phyloP scores from a whole-genome alignment of 1,139 yeast genomes.

The Scheffersomyces parashehatae region DNA sequence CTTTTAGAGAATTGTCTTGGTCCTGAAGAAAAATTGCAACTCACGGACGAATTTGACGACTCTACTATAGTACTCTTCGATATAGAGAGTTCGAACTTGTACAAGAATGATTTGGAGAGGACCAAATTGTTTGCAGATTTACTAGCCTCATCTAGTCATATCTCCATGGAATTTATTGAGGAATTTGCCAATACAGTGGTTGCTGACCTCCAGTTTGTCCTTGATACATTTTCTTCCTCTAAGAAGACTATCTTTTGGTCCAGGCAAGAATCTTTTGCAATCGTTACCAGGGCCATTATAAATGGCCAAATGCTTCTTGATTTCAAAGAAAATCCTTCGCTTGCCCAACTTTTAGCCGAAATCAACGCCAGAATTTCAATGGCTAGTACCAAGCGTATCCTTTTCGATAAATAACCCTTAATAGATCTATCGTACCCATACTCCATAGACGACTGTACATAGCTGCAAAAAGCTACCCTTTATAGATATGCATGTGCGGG shows the following conservation, averaged over 20 bases:
- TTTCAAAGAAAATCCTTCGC: conserved; percentile 3
- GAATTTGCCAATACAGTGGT: too few species aligned
- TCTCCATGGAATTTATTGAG: too few species aligned
- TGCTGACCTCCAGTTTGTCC: neutral
- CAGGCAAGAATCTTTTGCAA: neutral
- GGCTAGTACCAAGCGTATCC: conserved; percentile 1
- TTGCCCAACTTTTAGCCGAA: too few species aligned
- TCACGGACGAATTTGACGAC: too few species aligned
- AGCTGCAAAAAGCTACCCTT: too few species aligned
- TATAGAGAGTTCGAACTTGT: conserved; percentile 32
- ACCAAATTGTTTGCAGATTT: neutral
- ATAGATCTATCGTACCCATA: too few species aligned
- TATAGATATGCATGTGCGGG: conserved; percentile 6
- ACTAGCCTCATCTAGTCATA: too few species aligned
- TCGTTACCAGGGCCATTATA: neutral
- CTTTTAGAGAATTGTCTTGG: conserved; percentile 9
- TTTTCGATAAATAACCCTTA: neutral
- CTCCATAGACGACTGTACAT: too few species aligned
- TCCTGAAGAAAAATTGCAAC: neutral
- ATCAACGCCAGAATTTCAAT: too few species aligned
- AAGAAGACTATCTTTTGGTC: neutral
- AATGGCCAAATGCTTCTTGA: neutral
- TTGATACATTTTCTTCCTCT: neutral
- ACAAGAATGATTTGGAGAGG: conserved; percentile 21
- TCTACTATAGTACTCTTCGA: conserved; percentile 22